These are phyloP conservation scores for Isabelozyma pseudorhagii DNA, from an alignment of 805 yeast species.

Conservation along the genomic window DNA sequence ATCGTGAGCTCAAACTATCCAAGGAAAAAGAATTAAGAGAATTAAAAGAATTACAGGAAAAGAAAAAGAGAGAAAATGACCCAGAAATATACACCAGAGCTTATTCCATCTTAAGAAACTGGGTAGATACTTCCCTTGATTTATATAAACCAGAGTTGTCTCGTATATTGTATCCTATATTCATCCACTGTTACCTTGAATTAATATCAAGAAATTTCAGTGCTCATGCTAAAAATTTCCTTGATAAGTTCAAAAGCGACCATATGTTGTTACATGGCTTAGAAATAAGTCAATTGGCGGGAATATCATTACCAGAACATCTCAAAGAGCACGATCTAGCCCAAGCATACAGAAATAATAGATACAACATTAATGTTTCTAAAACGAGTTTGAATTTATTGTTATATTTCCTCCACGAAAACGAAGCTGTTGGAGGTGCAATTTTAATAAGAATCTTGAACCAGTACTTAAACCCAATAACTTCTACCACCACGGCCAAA, in stretches of 20 bases:
- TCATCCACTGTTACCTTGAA: constrained; percentile 82
- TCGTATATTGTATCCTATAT: constrained; percentile 85
- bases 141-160: constrained; percentile 85
- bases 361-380: constrained; percentile 72
- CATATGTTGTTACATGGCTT: constrained; percentile 73
- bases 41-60: constrained; percentile 41
- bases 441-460: constrained; percentile 81
- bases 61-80: constrained; percentile 45
- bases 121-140: constrained; percentile 91
- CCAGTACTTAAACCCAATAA: constrained; percentile 65
- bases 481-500: constrained; percentile 27
- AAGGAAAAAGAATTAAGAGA: constrained; percentile 40
- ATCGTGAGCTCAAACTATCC: constrained; percentile 31
- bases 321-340: constrained; percentile 81
- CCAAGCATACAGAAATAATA: constrained; percentile 65
- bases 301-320: constrained; percentile 77
- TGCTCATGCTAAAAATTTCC: constrained; percentile 67
- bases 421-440: constrained; percentile 89
- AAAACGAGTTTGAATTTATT: constrained; percentile 82
- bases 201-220: constrained; percentile 63
- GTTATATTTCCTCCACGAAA: constrained; percentile 83
- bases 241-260: constrained; percentile 69
- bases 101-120: constrained; percentile 72
- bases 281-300: constrained; percentile 69
- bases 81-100: constrained; percentile 79